Percentiles rank a stretch among this genome's conserved stretches.
Evolutionary conservation across 345 rosid genomes (phyloP).

Genomic region (Boechera stricta): DNA sequence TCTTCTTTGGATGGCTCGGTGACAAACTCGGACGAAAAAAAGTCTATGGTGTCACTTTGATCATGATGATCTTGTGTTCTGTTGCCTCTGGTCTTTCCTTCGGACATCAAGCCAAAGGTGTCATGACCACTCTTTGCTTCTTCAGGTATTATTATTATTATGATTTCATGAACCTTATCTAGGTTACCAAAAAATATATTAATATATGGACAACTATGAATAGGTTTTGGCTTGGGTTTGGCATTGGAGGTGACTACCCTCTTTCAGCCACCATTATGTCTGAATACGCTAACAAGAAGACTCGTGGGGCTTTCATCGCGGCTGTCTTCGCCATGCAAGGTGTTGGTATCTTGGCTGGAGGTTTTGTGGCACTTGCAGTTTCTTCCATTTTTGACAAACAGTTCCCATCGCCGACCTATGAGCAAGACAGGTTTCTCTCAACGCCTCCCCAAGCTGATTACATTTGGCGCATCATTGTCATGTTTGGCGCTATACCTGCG

Average conservation of each 20-base stretch:
- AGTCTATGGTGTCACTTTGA: conserved; percentile 50
- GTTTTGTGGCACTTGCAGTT: conserved; percentile 54
- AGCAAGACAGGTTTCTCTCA: conserved; percentile 47
- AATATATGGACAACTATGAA: not conserved
- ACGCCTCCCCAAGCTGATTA: conserved; percentile 66
- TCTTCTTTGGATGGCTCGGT: conserved; percentile 53
- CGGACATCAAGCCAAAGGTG: conserved; percentile 31
- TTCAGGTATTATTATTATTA: conserved; percentile 22
- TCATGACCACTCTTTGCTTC: conserved; percentile 53
- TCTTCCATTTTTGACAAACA: conserved; percentile 47
- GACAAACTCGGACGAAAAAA: conserved; percentile 52
- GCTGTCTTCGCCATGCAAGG: conserved; percentile 94
- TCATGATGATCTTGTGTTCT: conserved; percentile 49
- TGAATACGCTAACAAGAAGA: conserved; percentile 52
- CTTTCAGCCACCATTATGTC: conserved; percentile 53
- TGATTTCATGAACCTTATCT: too few species aligned
- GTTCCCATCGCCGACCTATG: conserved; percentile 54
- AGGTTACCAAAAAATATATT: too few species aligned
- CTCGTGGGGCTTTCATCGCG: conserved; percentile 76
- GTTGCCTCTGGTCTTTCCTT: conserved; percentile 50
- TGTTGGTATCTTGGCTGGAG: conserved; percentile 74
- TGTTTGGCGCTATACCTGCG: conserved; percentile 79
- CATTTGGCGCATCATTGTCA: conserved; percentile 65
- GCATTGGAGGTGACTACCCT: conserved; percentile 48
- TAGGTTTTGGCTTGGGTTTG: conserved; percentile 52